phyloP scores from a whole-genome alignment of 1,284 basidiomycete genomes.

The Moesziomyces globuligerus region DNA sequence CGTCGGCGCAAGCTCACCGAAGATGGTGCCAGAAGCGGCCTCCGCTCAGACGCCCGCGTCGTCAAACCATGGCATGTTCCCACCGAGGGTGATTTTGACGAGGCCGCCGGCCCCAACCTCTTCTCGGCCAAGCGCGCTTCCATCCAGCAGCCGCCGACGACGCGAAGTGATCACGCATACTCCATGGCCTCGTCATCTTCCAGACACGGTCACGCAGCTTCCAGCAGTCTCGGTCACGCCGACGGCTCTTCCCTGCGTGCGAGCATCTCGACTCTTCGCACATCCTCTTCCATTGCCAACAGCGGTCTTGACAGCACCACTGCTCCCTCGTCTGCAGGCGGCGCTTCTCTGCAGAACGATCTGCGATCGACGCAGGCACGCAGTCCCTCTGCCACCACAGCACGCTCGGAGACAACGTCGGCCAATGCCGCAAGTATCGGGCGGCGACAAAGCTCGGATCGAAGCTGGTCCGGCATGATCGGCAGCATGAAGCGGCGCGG shows the following conservation, averaged over 20 bases:
- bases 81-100: slow-evolving; percentile 51
- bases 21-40: slow-evolving; percentile 12
- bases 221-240: slow-evolving; percentile 20
- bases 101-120: slow-evolving; percentile 45
- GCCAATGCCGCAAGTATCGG: slow-evolving; percentile 16
- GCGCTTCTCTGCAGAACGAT: slow-evolving; percentile 2
- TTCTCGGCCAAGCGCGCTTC: slow-evolving; percentile 44
- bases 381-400: slow-evolving; percentile 1
- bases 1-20: slow-evolving; percentile 23
- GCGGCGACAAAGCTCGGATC: slow-evolving; percentile 40
- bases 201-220: slow-evolving; percentile 18
- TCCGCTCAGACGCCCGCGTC: slow-evolving; percentile 26
- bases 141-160: slow-evolving; percentile 9
- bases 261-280: slow-evolving; percentile 29
- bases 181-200: slow-evolving; percentile 14
- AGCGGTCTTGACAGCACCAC: slow-evolving; percentile 1
- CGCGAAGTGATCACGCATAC: slow-evolving; percentile 7
- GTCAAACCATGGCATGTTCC: slow-evolving; percentile 57
- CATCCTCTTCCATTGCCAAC: slow-evolving; percentile 23
- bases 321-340: slow-evolving; percentile 6
- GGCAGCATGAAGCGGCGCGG: slow-evolving; percentile 49
- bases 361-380: slow-evolving; percentile 3
- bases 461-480: slow-evolving; percentile 49
- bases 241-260: slow-evolving; percentile 14
- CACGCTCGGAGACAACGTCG: not conserved